Percentiles rank a stretch among this genome's conserved stretches.
These are phyloP conservation scores for Buxus sempervirens DNA, from an alignment of 164 flowering plant genomes.

Conservation along the genomic window DNA sequence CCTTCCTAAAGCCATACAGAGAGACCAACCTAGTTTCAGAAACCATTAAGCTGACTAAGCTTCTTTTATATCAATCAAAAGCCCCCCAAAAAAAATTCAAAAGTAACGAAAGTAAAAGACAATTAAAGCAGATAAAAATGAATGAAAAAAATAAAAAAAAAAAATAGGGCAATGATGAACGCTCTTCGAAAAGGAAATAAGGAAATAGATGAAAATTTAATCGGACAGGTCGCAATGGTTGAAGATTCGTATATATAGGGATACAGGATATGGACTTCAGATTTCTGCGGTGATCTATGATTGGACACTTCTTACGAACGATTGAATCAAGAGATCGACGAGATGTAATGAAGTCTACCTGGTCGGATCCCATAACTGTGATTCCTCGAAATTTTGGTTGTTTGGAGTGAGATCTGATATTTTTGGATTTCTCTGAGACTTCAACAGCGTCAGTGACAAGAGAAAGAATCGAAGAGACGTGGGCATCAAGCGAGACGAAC, in stretches of 20 bases:
- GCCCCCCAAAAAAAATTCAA: too few relatives aligned
- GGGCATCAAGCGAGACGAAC: too few relatives aligned
- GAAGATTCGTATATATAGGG: background rate
- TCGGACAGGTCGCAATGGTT: background rate
- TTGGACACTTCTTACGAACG: background rate
- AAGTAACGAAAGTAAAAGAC: too few relatives aligned
- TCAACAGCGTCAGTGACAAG: background rate
- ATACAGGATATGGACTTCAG: background rate
- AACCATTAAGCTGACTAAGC: background rate
- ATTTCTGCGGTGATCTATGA: background rate
- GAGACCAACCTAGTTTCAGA: too few relatives aligned
- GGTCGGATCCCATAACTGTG: background rate
- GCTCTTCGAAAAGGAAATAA: too few relatives aligned
- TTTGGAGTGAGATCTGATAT: conserved; percentile 2
- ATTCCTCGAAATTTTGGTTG: background rate
- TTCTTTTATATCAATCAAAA: too few relatives aligned
- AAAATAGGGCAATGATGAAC: too few relatives aligned
- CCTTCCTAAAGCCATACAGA: background rate
- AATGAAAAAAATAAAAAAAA: too few relatives aligned
- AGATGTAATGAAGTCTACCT: background rate
- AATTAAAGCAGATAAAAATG: too few relatives aligned
- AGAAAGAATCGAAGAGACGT: too few relatives aligned
- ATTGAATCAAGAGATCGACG: background rate
- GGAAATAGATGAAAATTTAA: too few relatives aligned
- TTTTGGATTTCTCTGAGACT: background rate